Conservation (phyloP, 441 rosid genomes). For the Viola pubescens region DNA sequence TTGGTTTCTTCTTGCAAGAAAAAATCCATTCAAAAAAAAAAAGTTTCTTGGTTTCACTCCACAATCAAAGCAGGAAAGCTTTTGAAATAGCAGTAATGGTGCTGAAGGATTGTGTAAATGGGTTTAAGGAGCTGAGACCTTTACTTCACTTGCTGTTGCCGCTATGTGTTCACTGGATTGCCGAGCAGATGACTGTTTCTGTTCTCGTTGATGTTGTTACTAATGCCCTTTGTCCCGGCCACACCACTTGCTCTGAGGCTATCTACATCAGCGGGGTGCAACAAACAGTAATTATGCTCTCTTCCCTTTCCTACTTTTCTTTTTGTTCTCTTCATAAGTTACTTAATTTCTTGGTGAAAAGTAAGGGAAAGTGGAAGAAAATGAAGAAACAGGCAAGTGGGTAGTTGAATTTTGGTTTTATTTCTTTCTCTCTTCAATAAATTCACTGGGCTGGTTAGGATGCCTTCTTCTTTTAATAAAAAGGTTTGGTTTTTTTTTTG, state of each 20-base stretch:
- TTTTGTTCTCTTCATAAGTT: neutral
- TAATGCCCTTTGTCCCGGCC: constrained; percentile 45
- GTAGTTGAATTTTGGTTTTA: neutral
- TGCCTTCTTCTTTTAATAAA: too few species aligned
- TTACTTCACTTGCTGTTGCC: constrained; percentile 42
- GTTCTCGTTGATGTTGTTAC: constrained; percentile 51
- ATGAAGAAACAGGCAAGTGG: neutral
- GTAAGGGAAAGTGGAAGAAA: neutral
- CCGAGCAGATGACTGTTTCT: constrained; percentile 57
- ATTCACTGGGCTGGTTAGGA: neutral
- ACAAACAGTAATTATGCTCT: constrained; percentile 31
- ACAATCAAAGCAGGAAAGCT: neutral
- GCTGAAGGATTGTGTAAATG: constrained; percentile 10
- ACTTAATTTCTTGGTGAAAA: neutral
- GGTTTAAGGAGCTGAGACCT: constrained; percentile 36
- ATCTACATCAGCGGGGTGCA: constrained; percentile 48
- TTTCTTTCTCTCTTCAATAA: neutral
- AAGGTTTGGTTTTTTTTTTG: too few species aligned
- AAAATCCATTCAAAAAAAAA: neutral
- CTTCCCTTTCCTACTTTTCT: neutral
- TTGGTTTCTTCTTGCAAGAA: neutral
- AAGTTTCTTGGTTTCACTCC: neutral
- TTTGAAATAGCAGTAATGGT: constrained; percentile 17
- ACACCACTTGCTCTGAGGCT: constrained; percentile 40
- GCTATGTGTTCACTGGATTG: constrained; percentile 45